phyloP scores from a whole-genome alignment of 441 rosid species.

The Erysimum cheiri region DNA sequence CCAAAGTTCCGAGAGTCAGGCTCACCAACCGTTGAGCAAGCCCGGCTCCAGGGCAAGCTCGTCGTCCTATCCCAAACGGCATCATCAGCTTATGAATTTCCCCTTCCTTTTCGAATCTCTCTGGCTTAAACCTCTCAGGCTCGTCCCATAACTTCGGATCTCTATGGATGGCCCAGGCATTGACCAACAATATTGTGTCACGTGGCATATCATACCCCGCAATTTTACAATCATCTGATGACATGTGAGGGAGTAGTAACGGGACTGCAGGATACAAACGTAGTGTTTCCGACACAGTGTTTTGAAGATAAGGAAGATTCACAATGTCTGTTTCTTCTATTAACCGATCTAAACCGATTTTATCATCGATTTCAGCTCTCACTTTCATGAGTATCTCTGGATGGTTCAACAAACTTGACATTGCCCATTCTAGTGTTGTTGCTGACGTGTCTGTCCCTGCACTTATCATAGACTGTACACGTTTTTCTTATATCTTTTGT shows the following conservation, averaged over 20 bases:
- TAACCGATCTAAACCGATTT: slow-evolving; percentile 46
- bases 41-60: slow-evolving; percentile 57
- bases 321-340: slow-evolving; percentile 49
- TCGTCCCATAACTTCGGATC: neutral
- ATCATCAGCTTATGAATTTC: neutral
- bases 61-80: slow-evolving; percentile 39
- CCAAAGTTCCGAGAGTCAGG: slow-evolving; percentile 46
- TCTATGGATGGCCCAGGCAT: slow-evolving; percentile 50
- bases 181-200: slow-evolving; percentile 50
- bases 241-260: slow-evolving; percentile 33
- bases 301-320: slow-evolving; percentile 48
- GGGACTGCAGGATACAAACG: slow-evolving; percentile 50
- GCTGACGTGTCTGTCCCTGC: slow-evolving; percentile 56
- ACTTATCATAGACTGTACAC: slow-evolving; percentile 28
- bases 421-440: slow-evolving; percentile 56
- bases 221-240: neutral
- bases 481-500: too few species aligned
- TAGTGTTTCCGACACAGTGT: slow-evolving; percentile 49
- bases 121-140: neutral
- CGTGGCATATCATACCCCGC: slow-evolving; percentile 44
- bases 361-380: slow-evolving; percentile 47
- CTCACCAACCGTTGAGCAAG: slow-evolving; percentile 49
- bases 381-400: slow-evolving; percentile 48
- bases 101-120: slow-evolving; percentile 1
- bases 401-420: slow-evolving; percentile 54